phyloP scores from a whole-genome alignment of 805 yeast species.

The Lipomyces kockii region DNA sequence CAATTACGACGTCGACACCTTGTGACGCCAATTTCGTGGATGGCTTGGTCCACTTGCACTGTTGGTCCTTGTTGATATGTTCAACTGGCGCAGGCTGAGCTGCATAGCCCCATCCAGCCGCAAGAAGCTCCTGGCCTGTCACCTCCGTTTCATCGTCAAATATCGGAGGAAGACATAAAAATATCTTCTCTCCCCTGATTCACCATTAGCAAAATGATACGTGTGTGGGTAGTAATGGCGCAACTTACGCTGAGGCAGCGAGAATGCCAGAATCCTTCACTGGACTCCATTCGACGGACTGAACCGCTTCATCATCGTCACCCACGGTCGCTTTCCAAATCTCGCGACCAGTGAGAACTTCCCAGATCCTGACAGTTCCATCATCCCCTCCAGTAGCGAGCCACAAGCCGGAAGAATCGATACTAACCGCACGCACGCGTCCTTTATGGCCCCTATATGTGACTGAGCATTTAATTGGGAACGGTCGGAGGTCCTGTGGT shows the following conservation, averaged over 20 bases:
- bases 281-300: constrained; percentile 89
- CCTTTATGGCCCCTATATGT: constrained; percentile 82
- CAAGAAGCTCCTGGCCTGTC: constrained; percentile 74
- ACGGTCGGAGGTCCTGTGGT: constrained; percentile 94
- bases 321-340: constrained; percentile 66
- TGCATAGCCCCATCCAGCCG: constrained; percentile 89
- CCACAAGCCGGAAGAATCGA: constrained; percentile 92
- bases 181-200: constrained; percentile 67
- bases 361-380: constrained; percentile 96
- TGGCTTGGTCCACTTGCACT: constrained; percentile 65
- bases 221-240: not conserved
- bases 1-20: constrained; percentile 76
- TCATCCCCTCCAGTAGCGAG: constrained; percentile 98
- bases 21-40: constrained; percentile 58
- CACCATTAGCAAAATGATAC: constrained; percentile 4
- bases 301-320: constrained; percentile 71
- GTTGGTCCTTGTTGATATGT: constrained; percentile 50
- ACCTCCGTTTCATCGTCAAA: constrained; percentile 89
- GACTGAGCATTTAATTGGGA: constrained; percentile 90
- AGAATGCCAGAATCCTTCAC: constrained; percentile 71
- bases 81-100: constrained; percentile 45
- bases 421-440: constrained; percentile 76
- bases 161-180: constrained; percentile 84
- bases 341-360: constrained; percentile 91
- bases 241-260: constrained; percentile 64